A percentile compares a stretch with the other conserved stretches of the same genome.
These are phyloP conservation scores for Rhododendron mucronatum DNA, from an alignment of 148 eudicot genomes.

Conservation along the genomic window DNA sequence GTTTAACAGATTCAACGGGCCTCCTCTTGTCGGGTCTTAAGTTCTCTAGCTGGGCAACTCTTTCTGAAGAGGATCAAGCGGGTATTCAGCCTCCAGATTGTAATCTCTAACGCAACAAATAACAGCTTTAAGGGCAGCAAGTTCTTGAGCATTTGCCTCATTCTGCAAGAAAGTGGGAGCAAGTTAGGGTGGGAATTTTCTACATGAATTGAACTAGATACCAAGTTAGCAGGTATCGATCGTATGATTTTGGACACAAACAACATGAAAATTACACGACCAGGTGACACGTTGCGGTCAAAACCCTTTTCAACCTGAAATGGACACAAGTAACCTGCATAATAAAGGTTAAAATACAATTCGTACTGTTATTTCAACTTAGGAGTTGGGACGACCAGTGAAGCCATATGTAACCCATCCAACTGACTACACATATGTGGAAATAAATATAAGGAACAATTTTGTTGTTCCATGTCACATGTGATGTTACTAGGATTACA, in stretches of 20 bases:
- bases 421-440: neutral
- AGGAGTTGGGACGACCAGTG: too few relatives aligned
- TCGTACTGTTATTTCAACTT: too few relatives aligned
- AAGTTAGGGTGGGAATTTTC: neutral
- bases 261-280: neutral
- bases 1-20: constrained; percentile 23
- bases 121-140: constrained; percentile 40
- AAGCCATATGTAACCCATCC: neutral
- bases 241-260: neutral
- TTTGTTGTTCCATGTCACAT: neutral
- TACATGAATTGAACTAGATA: neutral
- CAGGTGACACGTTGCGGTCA: neutral
- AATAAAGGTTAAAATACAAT: neutral
- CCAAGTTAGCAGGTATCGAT: neutral
- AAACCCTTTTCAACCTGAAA: neutral
- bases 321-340: neutral
- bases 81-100: constrained; percentile 46
- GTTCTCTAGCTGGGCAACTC: constrained; percentile 53
- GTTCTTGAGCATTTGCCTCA: constrained; percentile 47
- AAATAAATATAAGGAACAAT: neutral
- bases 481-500: neutral
- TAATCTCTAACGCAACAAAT: constrained; percentile 38
- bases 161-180: constrained; percentile 19
- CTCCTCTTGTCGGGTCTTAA: constrained; percentile 36
- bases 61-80: constrained; percentile 54